These are phyloP conservation scores for Thecaphora frezii DNA, from an alignment of 1,284 basidiomycete species.

Conservation along the genomic window DNA sequence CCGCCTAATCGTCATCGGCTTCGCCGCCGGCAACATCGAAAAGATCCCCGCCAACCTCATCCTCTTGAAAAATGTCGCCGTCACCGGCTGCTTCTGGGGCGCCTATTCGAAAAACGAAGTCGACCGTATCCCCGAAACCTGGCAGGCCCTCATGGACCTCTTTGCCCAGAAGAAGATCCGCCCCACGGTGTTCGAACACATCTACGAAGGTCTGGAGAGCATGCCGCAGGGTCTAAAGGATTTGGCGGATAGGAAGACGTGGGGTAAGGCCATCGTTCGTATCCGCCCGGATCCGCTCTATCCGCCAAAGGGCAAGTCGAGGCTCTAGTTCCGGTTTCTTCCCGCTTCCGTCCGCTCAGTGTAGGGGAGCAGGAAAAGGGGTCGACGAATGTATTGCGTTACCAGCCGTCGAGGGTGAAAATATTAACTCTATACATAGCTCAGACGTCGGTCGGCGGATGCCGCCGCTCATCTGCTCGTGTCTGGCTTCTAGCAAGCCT, in stretches of 20 bases:
- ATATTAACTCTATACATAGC: too few relatives aligned
- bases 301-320: slow-evolving; percentile 40
- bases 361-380: too few relatives aligned
- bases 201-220: slow-evolving; percentile 73
- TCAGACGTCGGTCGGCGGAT: too few relatives aligned
- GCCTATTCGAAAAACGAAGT: slow-evolving; percentile 65
- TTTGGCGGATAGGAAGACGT: slow-evolving; percentile 76
- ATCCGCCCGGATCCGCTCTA: slow-evolving; percentile 60
- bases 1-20: slow-evolving; percentile 82
- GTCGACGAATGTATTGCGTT: too few relatives aligned
- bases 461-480: too few relatives aligned
- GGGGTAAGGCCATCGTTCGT: slow-evolving; percentile 83
- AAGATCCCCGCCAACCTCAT: slow-evolving; percentile 68
- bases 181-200: slow-evolving; percentile 73
- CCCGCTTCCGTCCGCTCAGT: too few relatives aligned
- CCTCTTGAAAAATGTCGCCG: slow-evolving; percentile 82
- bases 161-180: slow-evolving; percentile 70
- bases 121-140: slow-evolving; percentile 69
- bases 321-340: too few relatives aligned
- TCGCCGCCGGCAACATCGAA: slow-evolving; percentile 53
- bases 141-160: slow-evolving; percentile 74
- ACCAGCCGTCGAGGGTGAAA: too few relatives aligned
- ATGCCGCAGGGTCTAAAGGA: slow-evolving; percentile 65
- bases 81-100: slow-evolving; percentile 50
- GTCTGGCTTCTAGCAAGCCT: too few relatives aligned